These are phyloP conservation scores for Apiotrichum mycotoxinovorans DNA, from an alignment of 1,284 basidiomycete species.

Conservation along the genomic window DNA sequence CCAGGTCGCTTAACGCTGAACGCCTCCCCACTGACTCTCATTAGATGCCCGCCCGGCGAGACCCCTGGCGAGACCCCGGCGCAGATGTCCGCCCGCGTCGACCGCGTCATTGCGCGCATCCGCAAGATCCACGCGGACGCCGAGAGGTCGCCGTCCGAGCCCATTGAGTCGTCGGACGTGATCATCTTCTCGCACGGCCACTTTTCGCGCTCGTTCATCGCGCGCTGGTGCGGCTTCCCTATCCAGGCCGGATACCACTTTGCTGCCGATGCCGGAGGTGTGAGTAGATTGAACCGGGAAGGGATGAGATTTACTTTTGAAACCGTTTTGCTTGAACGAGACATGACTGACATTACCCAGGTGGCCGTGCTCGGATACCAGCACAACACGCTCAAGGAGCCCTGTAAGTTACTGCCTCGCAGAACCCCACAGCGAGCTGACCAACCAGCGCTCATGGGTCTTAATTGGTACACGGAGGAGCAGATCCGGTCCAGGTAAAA, in stretches of 20 bases:
- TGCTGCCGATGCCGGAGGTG: constrained; percentile 47
- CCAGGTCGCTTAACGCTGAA: too few species aligned
- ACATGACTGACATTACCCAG: constrained; percentile 15
- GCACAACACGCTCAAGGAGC: constrained; percentile 49
- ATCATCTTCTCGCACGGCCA: constrained; percentile 62
- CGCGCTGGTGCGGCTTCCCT: constrained; percentile 51
- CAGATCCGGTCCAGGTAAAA: constrained; percentile 26
- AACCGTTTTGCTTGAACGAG: too few species aligned
- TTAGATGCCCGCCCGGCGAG: constrained; percentile 64
- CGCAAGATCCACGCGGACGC: constrained; percentile 68
- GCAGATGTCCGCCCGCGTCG: constrained; percentile 74
- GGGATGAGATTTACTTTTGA: too few species aligned
- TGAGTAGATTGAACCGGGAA: constrained; percentile 18
- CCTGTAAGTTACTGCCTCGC: constrained; percentile 31
- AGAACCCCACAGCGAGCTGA: constrained; percentile 8
- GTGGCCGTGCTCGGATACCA: constrained; percentile 51
- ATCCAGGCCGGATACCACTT: constrained; percentile 49
- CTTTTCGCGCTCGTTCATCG: constrained; percentile 76
- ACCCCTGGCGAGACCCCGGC: constrained; percentile 72
- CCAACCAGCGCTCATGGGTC: constrained; percentile 41
- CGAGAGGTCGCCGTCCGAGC: constrained; percentile 19
- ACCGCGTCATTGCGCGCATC: constrained; percentile 69
- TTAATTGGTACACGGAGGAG: constrained; percentile 51
- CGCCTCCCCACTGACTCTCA: constrained; percentile 25
- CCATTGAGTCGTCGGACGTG: constrained; percentile 43